Base-by-base conservation (phyloP, 192 early-diverging fungal genomes). In the Mortierella claussenii region DNA sequence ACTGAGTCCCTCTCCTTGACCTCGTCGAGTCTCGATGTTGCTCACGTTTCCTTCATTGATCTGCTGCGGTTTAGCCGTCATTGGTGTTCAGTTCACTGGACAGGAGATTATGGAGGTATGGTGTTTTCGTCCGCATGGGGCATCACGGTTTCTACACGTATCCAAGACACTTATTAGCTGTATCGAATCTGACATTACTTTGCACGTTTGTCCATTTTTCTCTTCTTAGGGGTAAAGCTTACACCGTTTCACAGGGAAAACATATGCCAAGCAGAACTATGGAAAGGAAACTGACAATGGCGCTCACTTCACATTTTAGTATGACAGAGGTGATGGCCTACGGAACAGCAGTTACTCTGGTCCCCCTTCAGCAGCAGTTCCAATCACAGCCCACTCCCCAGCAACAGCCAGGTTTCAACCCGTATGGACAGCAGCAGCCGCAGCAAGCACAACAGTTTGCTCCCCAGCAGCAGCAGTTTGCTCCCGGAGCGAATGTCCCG, bases 261-360 rank as follows among this genome's bases (percentile, higher is more conserved):
- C n/a, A n/a, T n/a, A n/a, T n/a, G n/a, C n/a, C n/a, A n/a, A n/a
- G n/a, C n/a, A n/a, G n/a, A n/a, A n/a, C n/a, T n/a, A n/a, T n/a
- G n/a, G n/a, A n/a, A n/a, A n/a, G n/a, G n/a, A n/a, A n/a, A n/a
- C n/a, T n/a, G n/a, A n/a, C n/a, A n/a, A n/a, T n/a, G n/a, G n/a
- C n/a, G n/a, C n/a, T n/a, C n/a, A n/a, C n/a, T n/a, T n/a, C n/a
- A n/a, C n/a, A n/a, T n/a, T n/a, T n/a, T 71, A 71, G 69, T 51
- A 71, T 71, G 60, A 71, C 69, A 9, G 69, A 71, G 20, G 69
- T 71, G 12, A 71, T 71, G 69, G 45, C 69, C 10, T 71, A 71
- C 55, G 71, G 57, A 34, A 65, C 62, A 17, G 63, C 63, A 21
- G 71, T 75, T 8, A 75, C 71, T 4, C 12, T 75, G 44, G 71